Base-by-base conservation (phyloP, 2,329 filamentous ascomycete genomes). In the Xylariaceae sp. region DNA sequence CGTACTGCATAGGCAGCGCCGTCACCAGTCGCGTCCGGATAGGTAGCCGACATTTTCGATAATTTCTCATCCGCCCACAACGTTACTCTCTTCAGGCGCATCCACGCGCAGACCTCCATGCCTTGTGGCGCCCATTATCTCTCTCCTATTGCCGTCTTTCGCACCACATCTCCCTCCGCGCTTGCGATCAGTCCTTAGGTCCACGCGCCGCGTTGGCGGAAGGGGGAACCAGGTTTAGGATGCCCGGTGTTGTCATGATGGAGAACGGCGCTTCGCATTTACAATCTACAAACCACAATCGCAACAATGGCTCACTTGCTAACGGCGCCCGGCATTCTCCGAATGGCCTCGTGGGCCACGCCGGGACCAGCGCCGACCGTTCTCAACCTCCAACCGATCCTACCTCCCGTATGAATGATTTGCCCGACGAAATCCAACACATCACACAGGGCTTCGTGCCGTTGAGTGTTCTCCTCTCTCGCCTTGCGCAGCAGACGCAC, bases 401-500 rank as follows among this genome's bases (percentile, higher is more conserved):
- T 30, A 45, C 61, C 36, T 63, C 64, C 45, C 74, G 73, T 55
- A 79, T 83, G 73, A 80, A 83, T 64, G 76, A 84, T 56, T 70
- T 84, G 1, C 82, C 83, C 10, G 77, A 81, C 54, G 80, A 84
- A 65, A 82, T 87, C 36, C 71, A 74, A 36, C 89, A 95, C 66
- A 87, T 95, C 54, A 86, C 86, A 0, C 76, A 85, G 53, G 86
- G 84, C 32, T 95, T 91, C 68, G 79, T 92, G 52, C 85, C 89
- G 3, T 78, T 97, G 18, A 84, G 85, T 4, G 80, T 80, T 13
- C 74, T 99, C 43, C 79, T 97, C 49, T 81, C 84, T 59, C 85
- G 94, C 61, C 80, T 94, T 36, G 86, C 89, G 32, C 91, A 96
- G 70, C 84, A 86, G 65, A 90, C 88, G 46, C 92, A 92, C 71